Conservation (phyloP, 331 rosid species). For the Erythrophleum ivorense region DNA sequence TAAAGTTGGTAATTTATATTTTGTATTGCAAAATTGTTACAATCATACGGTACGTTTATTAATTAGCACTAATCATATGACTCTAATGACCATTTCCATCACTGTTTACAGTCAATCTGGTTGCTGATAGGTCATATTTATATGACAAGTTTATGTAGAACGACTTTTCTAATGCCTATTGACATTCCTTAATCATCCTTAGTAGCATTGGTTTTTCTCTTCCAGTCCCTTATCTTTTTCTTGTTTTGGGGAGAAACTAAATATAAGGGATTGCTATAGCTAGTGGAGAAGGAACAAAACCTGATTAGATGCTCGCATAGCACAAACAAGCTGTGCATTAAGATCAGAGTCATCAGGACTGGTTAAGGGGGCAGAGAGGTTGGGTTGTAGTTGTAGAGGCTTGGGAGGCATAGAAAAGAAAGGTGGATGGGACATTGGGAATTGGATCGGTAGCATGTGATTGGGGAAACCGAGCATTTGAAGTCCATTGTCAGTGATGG, state of each 20-base stretch:
- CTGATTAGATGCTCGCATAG: conserved; percentile 24
- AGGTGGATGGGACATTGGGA: conserved; percentile 39
- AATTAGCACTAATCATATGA: not conserved
- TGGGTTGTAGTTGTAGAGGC: conserved; percentile 31
- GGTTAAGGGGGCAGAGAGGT: conserved; percentile 15
- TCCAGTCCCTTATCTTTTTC: no score
- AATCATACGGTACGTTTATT: not conserved
- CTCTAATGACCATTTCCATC: not conserved
- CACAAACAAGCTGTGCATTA: conserved; percentile 1
- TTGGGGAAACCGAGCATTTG: conserved; percentile 52
- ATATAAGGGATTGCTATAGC: not conserved
- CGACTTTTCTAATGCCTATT: not conserved
- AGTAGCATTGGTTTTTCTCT: not conserved
- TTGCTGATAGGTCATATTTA: no score
- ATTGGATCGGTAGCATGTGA: conserved; percentile 36
- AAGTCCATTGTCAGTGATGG: conserved; percentile 36
- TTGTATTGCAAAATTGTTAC: not conserved
- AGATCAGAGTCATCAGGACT: conserved; percentile 10
- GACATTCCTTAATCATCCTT: not conserved
- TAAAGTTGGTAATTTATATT: no score
- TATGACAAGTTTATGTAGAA: not conserved
- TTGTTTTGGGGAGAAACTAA: no score
- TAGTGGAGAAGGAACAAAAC: conserved; percentile 13
- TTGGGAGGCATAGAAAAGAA: conserved; percentile 42
- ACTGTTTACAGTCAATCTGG: no score